Base-by-base conservation (phyloP, 2,329 filamentous ascomycete genomes). In the Fusarium sp. region DNA sequence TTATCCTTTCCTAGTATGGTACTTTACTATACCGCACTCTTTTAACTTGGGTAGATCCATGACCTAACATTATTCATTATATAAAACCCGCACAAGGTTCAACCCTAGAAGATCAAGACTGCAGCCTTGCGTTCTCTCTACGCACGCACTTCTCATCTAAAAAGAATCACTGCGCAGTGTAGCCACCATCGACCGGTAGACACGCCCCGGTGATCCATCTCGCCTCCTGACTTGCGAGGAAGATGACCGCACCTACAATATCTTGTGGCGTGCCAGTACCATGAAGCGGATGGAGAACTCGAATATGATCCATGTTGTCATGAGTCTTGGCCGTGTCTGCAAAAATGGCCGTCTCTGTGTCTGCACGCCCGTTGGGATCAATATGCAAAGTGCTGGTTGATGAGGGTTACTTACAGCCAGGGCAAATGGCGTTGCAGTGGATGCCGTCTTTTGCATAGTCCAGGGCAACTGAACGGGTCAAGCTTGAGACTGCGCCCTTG, bases 401-500 rank as follows among this genome's bases (percentile, higher is more conserved):
- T 15, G 0, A 1, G 2, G 14, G 4, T 3, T 9, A 39, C 57
- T 48, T 15, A 66, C 66, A 84, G 6, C 83, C 83, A 5, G 83
- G 83, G 49, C 81, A 83, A 6, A 85, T 74, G 0, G 81, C 80
- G 62, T 85, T 85, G 31, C 78, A 77, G 57, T 85, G 82, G 23
- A 85, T 82, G 1, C 76, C 71, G 10, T 79, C 67, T 1, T 68
- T 67, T 0, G 78, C 82, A 59, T 82, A 83, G 36, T 85, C 83
- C 32, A 81, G 57, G 0, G 82, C 82, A 0, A 82, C 73, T 9
- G 77, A 71, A 31, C 77, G 75, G 0, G 82, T 85, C 4, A 84
- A 57, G n/a, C 79, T 80, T 4, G 78, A 72, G 0, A 84, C 80
- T 0, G 79, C 81, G 6, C 79, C 80, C 57, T 84, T 85, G 0